Conservation (phyloP, 192 early-diverging fungal genomes). For the Mortierella claussenii region DNA sequence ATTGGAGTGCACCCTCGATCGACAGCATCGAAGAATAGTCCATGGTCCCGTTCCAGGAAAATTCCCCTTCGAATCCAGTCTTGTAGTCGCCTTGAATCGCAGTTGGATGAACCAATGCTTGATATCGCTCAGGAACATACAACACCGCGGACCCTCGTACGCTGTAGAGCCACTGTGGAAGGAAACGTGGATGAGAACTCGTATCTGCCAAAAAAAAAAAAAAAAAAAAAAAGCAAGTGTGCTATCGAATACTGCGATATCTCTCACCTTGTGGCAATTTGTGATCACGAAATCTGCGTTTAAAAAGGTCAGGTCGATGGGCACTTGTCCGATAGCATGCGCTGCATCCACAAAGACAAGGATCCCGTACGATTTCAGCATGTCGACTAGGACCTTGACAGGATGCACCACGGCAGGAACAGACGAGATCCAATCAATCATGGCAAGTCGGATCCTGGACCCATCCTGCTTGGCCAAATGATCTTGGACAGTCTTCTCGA, state of each 20-base stretch:
- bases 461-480: constrained; percentile 41
- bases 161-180: constrained; percentile 64
- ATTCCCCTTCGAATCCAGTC: constrained; percentile 56
- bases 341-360: constrained; percentile 72
- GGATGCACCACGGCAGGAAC: constrained; percentile 63
- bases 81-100: constrained; percentile 58
- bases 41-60: constrained; percentile 61
- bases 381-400: constrained; percentile 52
- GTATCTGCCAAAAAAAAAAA: neutral
- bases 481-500: constrained; percentile 56
- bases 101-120: constrained; percentile 57
- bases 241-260: too few relatives aligned
- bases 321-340: constrained; percentile 76
- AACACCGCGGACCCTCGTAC: constrained; percentile 64
- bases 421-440: constrained; percentile 68
- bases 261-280: constrained; percentile 70
- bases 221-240: neutral
- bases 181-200: neutral
- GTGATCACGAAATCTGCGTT: constrained; percentile 75
- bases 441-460: constrained; percentile 53
- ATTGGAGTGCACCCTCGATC: constrained; percentile 58
- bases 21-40: constrained; percentile 53
- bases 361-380: constrained; percentile 59
- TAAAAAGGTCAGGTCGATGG: constrained; percentile 62
- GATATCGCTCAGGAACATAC: constrained; percentile 58